Percentiles rank a stretch among this genome's conserved stretches.
phyloP scores from a whole-genome alignment of 1,139 yeast species.

The Spathaspora sp. region DNA sequence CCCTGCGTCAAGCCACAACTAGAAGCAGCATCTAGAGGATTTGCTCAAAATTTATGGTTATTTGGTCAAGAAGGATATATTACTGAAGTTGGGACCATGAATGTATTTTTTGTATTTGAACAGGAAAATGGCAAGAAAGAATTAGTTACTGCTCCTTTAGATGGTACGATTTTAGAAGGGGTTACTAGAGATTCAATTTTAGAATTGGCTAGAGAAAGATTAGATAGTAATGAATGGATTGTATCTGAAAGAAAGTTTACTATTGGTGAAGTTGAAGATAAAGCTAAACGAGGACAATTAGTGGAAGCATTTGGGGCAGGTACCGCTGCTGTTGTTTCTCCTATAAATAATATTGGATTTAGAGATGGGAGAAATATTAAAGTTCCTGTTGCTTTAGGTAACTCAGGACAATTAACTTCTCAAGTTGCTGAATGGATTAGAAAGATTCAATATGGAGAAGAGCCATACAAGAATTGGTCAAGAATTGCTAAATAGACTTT shows the following conservation, averaged over 20 bases:
- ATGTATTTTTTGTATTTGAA: conserved; percentile 81
- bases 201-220: conserved; percentile 69
- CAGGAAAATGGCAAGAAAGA: conserved; percentile 77
- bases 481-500: conserved; percentile 37
- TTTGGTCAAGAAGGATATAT: conserved; percentile 86
- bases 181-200: conserved; percentile 91
- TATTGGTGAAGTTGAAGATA: conserved; percentile 75
- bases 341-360: conserved; percentile 85
- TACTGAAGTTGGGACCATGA: conserved; percentile 98
- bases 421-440: conserved; percentile 82
- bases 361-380: conserved; percentile 58
- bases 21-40: conserved; percentile 85
- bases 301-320: conserved; percentile 97
- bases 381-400: conserved; percentile 78
- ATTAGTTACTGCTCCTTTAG: conserved; percentile 92
- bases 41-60: conserved; percentile 94
- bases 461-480: conserved; percentile 63
- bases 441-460: conserved; percentile 86
- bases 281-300: conserved; percentile 74
- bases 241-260: conserved; percentile 80
- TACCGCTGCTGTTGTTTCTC: conserved; percentile 96
- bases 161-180: conserved; percentile 96
- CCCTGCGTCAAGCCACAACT: conserved; percentile 89
- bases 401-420: conserved; percentile 81
- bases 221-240: conserved; percentile 73